Conservation (phyloP, 1,284 basidiomycete genomes). For the Sutorius eximius region DNA sequence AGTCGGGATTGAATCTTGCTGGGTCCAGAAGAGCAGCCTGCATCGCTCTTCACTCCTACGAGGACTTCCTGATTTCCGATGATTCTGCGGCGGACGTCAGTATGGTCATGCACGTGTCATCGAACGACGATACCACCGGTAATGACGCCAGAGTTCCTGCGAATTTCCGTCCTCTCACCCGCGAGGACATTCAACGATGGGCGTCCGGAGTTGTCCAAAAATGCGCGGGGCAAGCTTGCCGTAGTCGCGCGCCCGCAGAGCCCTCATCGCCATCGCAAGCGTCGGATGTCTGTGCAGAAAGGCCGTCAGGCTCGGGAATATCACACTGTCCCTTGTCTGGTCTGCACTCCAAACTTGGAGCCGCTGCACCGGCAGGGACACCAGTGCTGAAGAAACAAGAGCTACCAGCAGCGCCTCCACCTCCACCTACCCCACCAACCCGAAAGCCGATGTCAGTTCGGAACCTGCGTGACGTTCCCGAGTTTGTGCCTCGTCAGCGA, state of each 20-base stretch:
- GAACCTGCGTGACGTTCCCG: slow-evolving; percentile 23
- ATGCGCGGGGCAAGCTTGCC: slow-evolving; percentile 21
- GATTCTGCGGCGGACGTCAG: slow-evolving; percentile 24
- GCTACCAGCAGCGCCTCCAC: not conserved
- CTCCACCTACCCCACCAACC: not conserved
- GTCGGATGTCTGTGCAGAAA: slow-evolving; percentile 33
- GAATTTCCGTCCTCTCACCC: slow-evolving; percentile 16
- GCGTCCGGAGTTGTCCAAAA: slow-evolving; percentile 30
- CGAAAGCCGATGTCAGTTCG: slow-evolving; percentile 9
- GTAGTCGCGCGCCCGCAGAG: slow-evolving; percentile 4
- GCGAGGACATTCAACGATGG: slow-evolving; percentile 30
- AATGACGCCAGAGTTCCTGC: slow-evolving; percentile 10
- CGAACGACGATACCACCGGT: slow-evolving; percentile 11
- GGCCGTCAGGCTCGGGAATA: slow-evolving; percentile 21
- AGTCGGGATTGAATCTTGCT: slow-evolving; percentile 22
- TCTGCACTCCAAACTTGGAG: slow-evolving; percentile 23
- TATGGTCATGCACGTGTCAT: slow-evolving; percentile 24
- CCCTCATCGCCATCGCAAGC: slow-evolving; percentile 29
- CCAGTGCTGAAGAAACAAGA: not conserved
- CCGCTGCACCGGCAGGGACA: not conserved
- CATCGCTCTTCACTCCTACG: slow-evolving; percentile 1
- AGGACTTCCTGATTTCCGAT: slow-evolving; percentile 18
- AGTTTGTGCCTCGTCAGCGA: slow-evolving; percentile 31
- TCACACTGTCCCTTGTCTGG: slow-evolving; percentile 47
- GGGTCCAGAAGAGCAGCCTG: not conserved